phyloP scores from a whole-genome alignment of 164 flowering plant species.

The Pachysandra terminalis region DNA sequence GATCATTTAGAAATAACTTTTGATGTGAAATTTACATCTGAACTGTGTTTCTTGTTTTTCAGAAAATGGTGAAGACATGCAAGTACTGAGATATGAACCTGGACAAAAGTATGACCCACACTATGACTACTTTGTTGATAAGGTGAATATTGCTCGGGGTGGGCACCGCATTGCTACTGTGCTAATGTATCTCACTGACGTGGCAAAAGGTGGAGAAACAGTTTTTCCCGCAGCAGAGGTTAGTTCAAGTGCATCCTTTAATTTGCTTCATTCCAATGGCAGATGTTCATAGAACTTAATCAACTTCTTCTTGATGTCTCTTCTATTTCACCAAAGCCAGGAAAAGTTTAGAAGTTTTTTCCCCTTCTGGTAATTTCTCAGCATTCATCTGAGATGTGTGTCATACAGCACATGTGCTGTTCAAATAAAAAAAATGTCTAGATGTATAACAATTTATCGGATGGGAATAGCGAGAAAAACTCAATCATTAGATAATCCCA shows the following conservation, averaged over 20 bases:
- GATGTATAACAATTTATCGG: neutral
- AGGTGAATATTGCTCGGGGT: slow-evolving; percentile 87
- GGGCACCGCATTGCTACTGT: slow-evolving; percentile 93
- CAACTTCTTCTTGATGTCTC: neutral
- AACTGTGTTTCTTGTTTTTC: slow-evolving; percentile 17
- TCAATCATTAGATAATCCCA: neutral
- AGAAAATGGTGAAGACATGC: slow-evolving; percentile 98
- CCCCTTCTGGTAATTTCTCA: neutral
- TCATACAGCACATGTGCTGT: neutral
- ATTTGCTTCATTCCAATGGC: neutral
- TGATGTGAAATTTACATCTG: neutral
- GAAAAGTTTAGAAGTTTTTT: neutral
- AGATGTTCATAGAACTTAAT: neutral
- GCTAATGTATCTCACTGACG: slow-evolving; percentile 91
- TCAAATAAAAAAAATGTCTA: neutral
- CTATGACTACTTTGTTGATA: slow-evolving; percentile 80
- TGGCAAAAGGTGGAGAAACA: slow-evolving; percentile 92
- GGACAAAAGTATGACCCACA: slow-evolving; percentile 96
- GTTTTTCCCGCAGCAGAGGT: slow-evolving; percentile 95
- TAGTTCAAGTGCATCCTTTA: slow-evolving; percentile 25
- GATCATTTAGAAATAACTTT: too few relatives aligned
- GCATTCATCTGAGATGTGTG: neutral
- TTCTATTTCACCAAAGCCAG: neutral
- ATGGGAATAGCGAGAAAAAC: neutral
- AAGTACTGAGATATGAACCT: slow-evolving; percentile 81